Evolutionary conservation across 345 rosid species (phyloP).

Genomic region (Schrenkiella parvula): DNA sequence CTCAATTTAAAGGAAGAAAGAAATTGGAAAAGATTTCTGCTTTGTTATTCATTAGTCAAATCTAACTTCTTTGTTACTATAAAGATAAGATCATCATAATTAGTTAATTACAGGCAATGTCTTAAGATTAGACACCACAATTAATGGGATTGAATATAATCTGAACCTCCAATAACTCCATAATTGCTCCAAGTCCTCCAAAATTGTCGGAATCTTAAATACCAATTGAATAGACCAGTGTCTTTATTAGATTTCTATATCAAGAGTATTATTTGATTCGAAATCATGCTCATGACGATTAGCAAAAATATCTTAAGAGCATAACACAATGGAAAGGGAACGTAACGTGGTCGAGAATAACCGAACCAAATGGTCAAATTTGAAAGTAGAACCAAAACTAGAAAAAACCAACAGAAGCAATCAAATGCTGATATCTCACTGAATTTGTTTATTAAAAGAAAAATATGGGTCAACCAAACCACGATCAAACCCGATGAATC

Average conservation of each 20-base stretch:
- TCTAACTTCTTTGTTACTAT: no score
- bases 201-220: no score
- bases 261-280: not conserved
- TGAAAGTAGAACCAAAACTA: not conserved
- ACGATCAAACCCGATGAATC: constrained; percentile 1
- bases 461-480: not conserved
- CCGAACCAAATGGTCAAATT: not conserved
- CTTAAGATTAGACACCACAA: not conserved
- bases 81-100: no score
- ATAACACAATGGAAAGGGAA: not conserved
- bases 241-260: no score
- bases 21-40: no score
- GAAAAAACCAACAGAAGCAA: not conserved
- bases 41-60: no score
- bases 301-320: not conserved
- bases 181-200: no score
- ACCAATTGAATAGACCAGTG: not conserved
- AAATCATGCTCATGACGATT: no score
- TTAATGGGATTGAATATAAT: not conserved
- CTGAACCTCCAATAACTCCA: no score
- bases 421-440: not conserved
- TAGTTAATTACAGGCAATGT: not conserved
- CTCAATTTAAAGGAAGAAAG: not conserved
- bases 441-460: not conserved
- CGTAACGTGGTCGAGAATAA: not conserved